phyloP scores from a whole-genome alignment of 768 basidiomycete genomes.

The Mycena rosella region DNA sequence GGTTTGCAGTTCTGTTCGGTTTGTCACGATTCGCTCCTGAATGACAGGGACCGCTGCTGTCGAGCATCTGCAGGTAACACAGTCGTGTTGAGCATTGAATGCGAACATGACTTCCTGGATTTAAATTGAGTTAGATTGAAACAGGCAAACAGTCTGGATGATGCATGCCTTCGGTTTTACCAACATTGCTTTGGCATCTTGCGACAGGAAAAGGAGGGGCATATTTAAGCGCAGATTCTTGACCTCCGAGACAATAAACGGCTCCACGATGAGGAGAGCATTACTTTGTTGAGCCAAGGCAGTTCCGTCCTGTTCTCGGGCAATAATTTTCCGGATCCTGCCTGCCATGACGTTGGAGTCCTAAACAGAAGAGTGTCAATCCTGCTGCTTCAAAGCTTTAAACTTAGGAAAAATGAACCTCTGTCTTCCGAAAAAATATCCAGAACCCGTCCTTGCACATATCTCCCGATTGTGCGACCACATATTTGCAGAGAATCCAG shows the following conservation, averaged over 20 bases:
- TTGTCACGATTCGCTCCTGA: too few relatives aligned
- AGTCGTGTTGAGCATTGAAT: too few relatives aligned
- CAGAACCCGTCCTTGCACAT: not conserved
- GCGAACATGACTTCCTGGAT: too few relatives aligned
- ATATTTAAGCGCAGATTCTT: not conserved
- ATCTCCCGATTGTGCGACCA: not conserved
- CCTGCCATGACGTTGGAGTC: too few relatives aligned
- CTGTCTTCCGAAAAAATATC: not conserved
- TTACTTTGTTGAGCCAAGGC: not conserved
- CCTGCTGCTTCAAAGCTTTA: too few relatives aligned
- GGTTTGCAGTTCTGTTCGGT: too few relatives aligned
- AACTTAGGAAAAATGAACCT: not conserved
- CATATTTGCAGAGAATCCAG: slow-evolving; percentile 10
- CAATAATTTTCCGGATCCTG: too few relatives aligned
- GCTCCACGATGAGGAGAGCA: not conserved
- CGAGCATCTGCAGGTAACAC: too few relatives aligned
- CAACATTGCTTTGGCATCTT: not conserved
- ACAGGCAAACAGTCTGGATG: too few relatives aligned
- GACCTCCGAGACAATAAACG: not conserved
- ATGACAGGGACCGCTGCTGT: too few relatives aligned
- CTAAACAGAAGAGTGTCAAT: too few relatives aligned
- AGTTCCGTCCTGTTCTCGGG: not conserved
- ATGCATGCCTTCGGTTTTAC: not conserved
- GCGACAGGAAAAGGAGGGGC: not conserved
- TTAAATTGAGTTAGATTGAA: too few relatives aligned